A percentile compares a stretch with the other conserved stretches of the same genome.
Evolutionary conservation across 148 eudicot species (phyloP).

Genomic region (Vaccinium darrowii): DNA sequence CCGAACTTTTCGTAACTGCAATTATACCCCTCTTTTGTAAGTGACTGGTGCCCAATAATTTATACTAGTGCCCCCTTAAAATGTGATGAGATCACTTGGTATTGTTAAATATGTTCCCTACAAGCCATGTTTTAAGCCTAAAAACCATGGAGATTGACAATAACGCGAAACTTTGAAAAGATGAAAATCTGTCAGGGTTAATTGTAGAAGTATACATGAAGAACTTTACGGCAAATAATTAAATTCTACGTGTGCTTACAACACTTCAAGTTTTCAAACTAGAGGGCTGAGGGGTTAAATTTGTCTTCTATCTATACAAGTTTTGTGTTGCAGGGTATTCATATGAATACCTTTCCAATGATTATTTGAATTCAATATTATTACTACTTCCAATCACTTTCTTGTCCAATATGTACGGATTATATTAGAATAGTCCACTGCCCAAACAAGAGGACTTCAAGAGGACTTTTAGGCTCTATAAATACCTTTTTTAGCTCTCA

Average conservation of each 20-base stretch:
- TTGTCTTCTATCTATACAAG: too few species aligned
- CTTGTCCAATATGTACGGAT: background rate
- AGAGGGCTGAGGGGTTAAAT: background rate
- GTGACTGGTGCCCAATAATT: background rate
- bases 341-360: background rate
- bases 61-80: background rate
- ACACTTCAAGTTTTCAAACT: background rate
- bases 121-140: background rate
- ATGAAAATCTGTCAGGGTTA: background rate
- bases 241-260: background rate
- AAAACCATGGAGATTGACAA: background rate
- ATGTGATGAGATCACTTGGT: background rate
- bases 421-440: background rate
- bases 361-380: background rate
- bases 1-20: background rate
- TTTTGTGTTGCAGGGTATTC: too few species aligned
- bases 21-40: background rate
- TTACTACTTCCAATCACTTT: background rate
- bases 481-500: background rate
- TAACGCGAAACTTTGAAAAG: background rate
- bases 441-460: constrained; percentile 1
- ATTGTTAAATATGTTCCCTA: background rate
- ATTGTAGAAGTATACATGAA: background rate
- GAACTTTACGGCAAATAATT: background rate
- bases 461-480: background rate